A percentile compares a stretch with the other conserved stretches of the same genome.
Evolutionary conservation across 768 basidiomycete genomes (phyloP).

Genomic region (Lactarius deliciosus): DNA sequence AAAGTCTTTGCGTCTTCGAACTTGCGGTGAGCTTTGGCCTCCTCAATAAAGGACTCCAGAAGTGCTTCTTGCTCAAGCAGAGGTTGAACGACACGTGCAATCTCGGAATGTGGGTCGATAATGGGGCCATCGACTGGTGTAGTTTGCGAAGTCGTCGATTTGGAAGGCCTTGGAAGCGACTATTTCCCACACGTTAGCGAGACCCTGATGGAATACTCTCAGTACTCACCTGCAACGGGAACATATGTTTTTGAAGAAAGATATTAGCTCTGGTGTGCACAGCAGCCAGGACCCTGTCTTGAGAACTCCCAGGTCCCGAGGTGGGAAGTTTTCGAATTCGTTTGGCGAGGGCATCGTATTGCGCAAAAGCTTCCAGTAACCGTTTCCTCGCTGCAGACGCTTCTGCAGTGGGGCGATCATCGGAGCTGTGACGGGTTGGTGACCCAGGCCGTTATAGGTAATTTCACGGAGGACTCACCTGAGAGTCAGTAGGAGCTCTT

Average conservation of each 20-base stretch:
- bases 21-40: slow-evolving; percentile 87
- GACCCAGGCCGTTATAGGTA: slow-evolving; percentile 34
- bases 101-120: slow-evolving; percentile 63
- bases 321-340: slow-evolving; percentile 75
- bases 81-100: slow-evolving; percentile 78
- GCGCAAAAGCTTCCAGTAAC: slow-evolving; percentile 79
- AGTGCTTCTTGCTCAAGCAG: slow-evolving; percentile 92
- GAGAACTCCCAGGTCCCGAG: slow-evolving; percentile 62
- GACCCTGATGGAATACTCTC: slow-evolving; percentile 1
- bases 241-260: slow-evolving; percentile 90
- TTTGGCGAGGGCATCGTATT: slow-evolving; percentile 88
- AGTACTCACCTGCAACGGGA: slow-evolving; percentile 68
- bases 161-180: slow-evolving; percentile 52
- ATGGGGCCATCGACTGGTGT: slow-evolving; percentile 31
- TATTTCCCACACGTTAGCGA: slow-evolving; percentile 25
- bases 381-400: slow-evolving; percentile 73
- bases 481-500: slow-evolving; percentile 74
- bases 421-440: slow-evolving; percentile 34
- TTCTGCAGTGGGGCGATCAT: slow-evolving; percentile 61
- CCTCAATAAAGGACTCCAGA: slow-evolving; percentile 85
- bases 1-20: slow-evolving; percentile 94
- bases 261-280: slow-evolving; percentile 71
- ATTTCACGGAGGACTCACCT: slow-evolving; percentile 45
- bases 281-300: slow-evolving; percentile 81
- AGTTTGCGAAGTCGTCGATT: slow-evolving; percentile 31